These are phyloP conservation scores for Amanita fuliginea DNA, from an alignment of 768 basidiomycete genomes.

Conservation along the genomic window DNA sequence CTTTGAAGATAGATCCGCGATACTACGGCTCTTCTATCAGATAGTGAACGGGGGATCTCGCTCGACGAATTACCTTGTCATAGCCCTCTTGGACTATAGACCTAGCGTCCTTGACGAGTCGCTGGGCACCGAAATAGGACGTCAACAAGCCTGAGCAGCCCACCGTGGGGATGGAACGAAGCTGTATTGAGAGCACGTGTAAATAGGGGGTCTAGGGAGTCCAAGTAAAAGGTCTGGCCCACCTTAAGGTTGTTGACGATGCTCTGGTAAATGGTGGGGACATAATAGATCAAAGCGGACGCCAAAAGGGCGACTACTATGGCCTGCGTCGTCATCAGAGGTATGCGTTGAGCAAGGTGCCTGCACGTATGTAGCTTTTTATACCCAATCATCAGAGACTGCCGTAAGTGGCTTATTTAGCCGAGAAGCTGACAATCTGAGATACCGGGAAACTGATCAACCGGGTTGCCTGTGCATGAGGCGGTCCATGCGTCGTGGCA, in stretches of 20 bases:
- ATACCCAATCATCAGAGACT: no score
- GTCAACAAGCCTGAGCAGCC: conserved; percentile 8
- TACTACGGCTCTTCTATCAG: conserved; percentile 9
- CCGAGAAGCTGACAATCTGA: no score
- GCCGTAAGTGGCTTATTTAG: no score
- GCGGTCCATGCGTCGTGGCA: no score
- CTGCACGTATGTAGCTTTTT: no score
- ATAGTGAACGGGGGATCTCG: background rate
- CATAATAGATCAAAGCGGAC: background rate
- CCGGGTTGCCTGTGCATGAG: no score
- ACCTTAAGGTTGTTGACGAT: background rate
- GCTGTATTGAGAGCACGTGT: background rate
- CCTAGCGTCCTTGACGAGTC: conserved; percentile 13
- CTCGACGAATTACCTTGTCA: conserved; percentile 13
- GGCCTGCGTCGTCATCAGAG: background rate
- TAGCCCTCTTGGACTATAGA: conserved; percentile 22
- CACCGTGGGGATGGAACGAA: background rate
- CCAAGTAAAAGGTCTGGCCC: background rate
- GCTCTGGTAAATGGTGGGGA: background rate
- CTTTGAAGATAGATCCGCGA: conserved; percentile 25
- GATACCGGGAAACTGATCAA: no score
- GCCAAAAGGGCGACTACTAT: background rate
- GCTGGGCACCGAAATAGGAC: conserved; percentile 15
- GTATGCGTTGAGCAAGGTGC: no score
- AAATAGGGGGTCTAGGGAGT: background rate